Base-by-base conservation (phyloP, 2,329 filamentous ascomycete genomes). In the Orbilia quercus region DNA sequence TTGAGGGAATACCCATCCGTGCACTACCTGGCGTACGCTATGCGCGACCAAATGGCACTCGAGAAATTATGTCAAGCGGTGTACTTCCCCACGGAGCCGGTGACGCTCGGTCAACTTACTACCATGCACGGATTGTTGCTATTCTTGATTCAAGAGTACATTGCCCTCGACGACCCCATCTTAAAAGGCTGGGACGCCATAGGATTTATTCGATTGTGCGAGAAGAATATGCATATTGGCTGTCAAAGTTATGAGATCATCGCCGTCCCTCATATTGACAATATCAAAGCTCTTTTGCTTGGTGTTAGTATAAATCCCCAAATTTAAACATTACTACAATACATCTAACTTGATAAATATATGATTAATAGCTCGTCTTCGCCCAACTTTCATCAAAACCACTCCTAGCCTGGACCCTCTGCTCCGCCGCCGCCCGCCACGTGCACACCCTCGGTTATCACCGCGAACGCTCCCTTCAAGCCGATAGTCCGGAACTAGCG, bases 191-290 rank as follows among this genome's bases (percentile, higher is more conserved):
- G 69, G 69, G 69, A 73, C 23, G 48, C 47, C 12, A 7, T 16
- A 1, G 14, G 28, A 28, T 73, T 73, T 16, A 42, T 66, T 16
- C 42, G 48, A 4, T 40, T 66, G 12, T 73, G 69, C 11, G 53
- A 73, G 23, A 73, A 66, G 45, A 73, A 73, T 16, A 18, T 73
- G 7, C 69, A 73, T n/a, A 73, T 73, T 7, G 69, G 69, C 11
- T 73, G 69, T 36, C 69, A 73, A 48, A 73, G 60, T 40, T 73
- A 73, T n/a, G 69, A 73, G 34, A 54, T 73, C 12, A 20, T 66
- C 1, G 69, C 69, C 4, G 69, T 73, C 1, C 69, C 69, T 18
- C 28, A 51, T 45, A 34, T 66, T 6, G 69, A 73, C 9, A 73
- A 73, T 16, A 44, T 73, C 16, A 65, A 66, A 16, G 60, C 69